Base-by-base conservation (phyloP, 1,284 basidiomycete genomes). In the Exobasidium cylindrosporum region DNA sequence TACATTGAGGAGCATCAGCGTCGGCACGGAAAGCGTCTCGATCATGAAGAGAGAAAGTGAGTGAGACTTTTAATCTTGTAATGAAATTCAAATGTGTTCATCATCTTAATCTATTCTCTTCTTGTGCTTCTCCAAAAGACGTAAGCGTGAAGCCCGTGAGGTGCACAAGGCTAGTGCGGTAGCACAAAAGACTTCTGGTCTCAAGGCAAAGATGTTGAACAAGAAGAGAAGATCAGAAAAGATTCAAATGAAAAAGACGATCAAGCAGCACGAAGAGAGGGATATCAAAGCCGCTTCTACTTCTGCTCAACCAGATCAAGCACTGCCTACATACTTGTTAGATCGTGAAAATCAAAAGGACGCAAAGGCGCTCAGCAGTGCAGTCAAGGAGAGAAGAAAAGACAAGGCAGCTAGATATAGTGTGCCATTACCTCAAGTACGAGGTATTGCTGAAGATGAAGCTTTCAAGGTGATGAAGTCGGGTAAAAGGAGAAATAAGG, bases 381-480 rank as follows among this genome's bases (percentile, higher is more conserved):
- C 96, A 13, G 89, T 99, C 84, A 99, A 99, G 83, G 93, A 99
- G 83, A 91, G 94, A 81, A 87, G 96, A 78, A 99, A 98, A 82
- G 96, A 99, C 84, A 96, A 97, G 83, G 96, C 95, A 1, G 96
- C 95, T 28, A 95, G 96, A 82, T 99, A 92, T 83, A 88, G 92
- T 28, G 96, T 99, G 1, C 96, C 95, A 2, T 80, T 98, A 66
- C 95, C 96, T 54, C 96, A 95, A 82, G 96, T 99, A 57, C 85
- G 95, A 61, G 96, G 96, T 50, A 97, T 99, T 73, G 94, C 95
- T 21, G 96, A 99, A 81, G 96, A 98, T 77, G 96, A 99, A 84
- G 96, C 95, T 87, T 99, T 99, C 86, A 97, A 96, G 85, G 96
- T 98, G 35, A 86, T 99, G 85, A 92, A 94, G 84, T 95, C 95